These are phyloP conservation scores for Tubosaeta sp. DNA, from an alignment of 768 basidiomycete species.

Conservation along the genomic window DNA sequence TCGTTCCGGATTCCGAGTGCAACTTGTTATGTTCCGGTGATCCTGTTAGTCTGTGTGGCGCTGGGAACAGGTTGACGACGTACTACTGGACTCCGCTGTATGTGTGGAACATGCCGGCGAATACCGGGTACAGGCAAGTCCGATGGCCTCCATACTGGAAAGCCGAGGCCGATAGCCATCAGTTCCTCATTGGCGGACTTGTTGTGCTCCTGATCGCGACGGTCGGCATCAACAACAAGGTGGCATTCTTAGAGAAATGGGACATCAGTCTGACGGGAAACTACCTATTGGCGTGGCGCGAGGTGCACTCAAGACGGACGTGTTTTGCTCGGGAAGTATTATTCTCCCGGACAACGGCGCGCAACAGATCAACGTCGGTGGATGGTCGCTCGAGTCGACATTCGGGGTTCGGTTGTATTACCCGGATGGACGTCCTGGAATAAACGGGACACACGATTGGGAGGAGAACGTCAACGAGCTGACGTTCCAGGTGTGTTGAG, in stretches of 20 bases:
- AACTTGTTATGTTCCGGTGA: conserved; percentile 62
- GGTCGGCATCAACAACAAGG: conserved; percentile 76
- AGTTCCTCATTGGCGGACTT: conserved; percentile 53
- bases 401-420: conserved; percentile 70
- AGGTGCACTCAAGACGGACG: conserved; percentile 75
- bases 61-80: conserved; percentile 46
- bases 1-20: conserved; percentile 39
- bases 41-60: conserved; percentile 65
- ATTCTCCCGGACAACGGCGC: conserved; percentile 75
- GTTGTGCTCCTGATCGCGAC: conserved; percentile 73
- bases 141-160: not conserved
- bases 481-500: conserved; percentile 49
- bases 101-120: conserved; percentile 60
- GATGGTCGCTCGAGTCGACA: conserved; percentile 67
- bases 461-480: conserved; percentile 62
- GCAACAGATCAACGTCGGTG: conserved; percentile 28
- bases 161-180: not conserved
- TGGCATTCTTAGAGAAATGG: conserved; percentile 70
- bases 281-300: conserved; percentile 55
- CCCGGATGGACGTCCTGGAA: conserved; percentile 62
- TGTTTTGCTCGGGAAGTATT: conserved; percentile 74
- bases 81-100: conserved; percentile 52
- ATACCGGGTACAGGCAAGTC: conserved; percentile 60
- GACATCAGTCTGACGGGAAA: conserved; percentile 49
- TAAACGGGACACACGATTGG: conserved; percentile 77